These are phyloP conservation scores for Magnusiomyces sp. DNA, from an alignment of 1,139 yeast genomes.

Conservation along the genomic window DNA sequence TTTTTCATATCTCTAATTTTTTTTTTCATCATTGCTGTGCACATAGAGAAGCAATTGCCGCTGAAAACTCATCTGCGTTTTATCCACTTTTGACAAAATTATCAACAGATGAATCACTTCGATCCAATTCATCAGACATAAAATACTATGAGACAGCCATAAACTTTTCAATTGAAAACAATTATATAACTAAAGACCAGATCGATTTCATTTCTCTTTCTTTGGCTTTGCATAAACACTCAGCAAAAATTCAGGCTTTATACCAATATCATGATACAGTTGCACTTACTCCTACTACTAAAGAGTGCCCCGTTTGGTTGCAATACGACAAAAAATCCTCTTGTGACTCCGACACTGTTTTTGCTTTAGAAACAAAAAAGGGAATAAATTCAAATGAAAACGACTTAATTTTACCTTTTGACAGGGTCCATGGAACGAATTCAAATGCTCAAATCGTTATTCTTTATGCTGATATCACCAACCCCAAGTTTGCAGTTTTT, in stretches of 20 bases:
- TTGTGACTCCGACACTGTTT: slow-evolving; percentile 61
- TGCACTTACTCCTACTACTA: slow-evolving; percentile 24
- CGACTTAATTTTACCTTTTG: slow-evolving; percentile 37
- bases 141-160: slow-evolving; percentile 24
- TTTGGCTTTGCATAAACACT: slow-evolving; percentile 43
- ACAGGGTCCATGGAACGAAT: slow-evolving; percentile 48
- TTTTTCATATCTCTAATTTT: slow-evolving; percentile 5
- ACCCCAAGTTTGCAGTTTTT: slow-evolving; percentile 44
- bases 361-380: slow-evolving; percentile 48
- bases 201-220: slow-evolving; percentile 42
- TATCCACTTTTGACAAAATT: slow-evolving; percentile 39
- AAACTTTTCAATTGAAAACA: slow-evolving; percentile 26
- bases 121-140: too few species aligned
- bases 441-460: slow-evolving; percentile 37
- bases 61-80: slow-evolving; percentile 43
- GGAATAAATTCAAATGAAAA: slow-evolving; percentile 6
- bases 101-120: slow-evolving; percentile 23
- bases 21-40: not conserved
- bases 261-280: slow-evolving; percentile 41
- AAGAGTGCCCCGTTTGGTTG: slow-evolving; percentile 39
- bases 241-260: slow-evolving; percentile 61
- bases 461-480: slow-evolving; percentile 42
- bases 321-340: slow-evolving; percentile 41
- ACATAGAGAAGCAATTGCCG: slow-evolving; percentile 44
- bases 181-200: slow-evolving; percentile 18